Conservation (phyloP, 208 protist species). For the Vickermania ingenoplastis region DNA sequence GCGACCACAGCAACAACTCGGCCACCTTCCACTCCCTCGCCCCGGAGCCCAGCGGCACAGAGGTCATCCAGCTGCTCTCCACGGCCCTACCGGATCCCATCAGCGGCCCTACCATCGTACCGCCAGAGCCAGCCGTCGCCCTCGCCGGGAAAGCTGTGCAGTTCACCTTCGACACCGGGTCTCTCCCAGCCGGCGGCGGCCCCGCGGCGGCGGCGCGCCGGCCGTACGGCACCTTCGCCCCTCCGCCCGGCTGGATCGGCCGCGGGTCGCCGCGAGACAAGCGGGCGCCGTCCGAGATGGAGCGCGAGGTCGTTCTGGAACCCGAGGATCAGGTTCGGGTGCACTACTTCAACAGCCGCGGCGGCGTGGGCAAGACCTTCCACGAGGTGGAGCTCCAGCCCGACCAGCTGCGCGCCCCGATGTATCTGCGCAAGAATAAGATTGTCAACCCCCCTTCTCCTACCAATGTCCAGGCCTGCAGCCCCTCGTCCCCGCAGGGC, state of each 20-base stretch:
- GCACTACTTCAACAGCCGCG: slow-evolving; percentile 78
- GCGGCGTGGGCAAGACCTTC: slow-evolving; percentile 37
- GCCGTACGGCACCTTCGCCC: slow-evolving; percentile 41
- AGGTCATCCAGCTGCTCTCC: not conserved
- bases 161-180: slow-evolving; percentile 3
- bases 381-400: slow-evolving; percentile 45
- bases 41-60: not conserved
- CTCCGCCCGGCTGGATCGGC: not conserved
- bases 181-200: no score
- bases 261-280: not conserved
- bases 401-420: slow-evolving; percentile 43
- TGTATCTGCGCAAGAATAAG: slow-evolving; percentile 42
- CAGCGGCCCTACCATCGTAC: not conserved
- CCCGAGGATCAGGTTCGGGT: slow-evolving; percentile 48
- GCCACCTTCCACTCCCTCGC: not conserved
- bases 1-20: not conserved
- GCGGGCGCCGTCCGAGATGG: slow-evolving; percentile 5
- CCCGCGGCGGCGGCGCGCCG: not conserved
- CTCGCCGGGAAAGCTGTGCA: not conserved
- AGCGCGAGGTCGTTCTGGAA: slow-evolving; percentile 11
- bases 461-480: not conserved
- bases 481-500: not conserved
- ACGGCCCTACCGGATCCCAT: not conserved
- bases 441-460: slow-evolving; percentile 5
- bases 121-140: not conserved